phyloP scores from a whole-genome alignment of 805 yeast species.

The Zygotorulaspora chibaensis region DNA sequence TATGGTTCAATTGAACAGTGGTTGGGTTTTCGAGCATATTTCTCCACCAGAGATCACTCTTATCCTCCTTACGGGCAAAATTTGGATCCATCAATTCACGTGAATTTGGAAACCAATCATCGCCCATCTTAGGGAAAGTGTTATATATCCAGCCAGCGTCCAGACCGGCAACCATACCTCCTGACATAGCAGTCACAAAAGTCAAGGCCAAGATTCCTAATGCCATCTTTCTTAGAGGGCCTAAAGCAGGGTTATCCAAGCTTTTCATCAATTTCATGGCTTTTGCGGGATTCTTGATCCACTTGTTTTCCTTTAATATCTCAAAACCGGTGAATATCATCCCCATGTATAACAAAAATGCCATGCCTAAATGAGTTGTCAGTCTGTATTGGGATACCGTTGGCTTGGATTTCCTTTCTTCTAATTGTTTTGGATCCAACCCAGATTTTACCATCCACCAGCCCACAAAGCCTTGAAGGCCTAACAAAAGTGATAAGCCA shows the following conservation, averaged over 20 bases:
- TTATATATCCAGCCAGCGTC: slow-evolving; percentile 97
- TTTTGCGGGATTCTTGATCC: slow-evolving; percentile 58
- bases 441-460: slow-evolving; percentile 99
- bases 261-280: slow-evolving; percentile 53
- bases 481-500: slow-evolving; percentile 72
- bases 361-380: slow-evolving; percentile 91
- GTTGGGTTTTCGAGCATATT: slow-evolving; percentile 92
- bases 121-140: slow-evolving; percentile 96
- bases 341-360: slow-evolving; percentile 80
- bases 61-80: slow-evolving; percentile 62
- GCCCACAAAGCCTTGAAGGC: slow-evolving; percentile 92
- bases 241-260: slow-evolving; percentile 58
- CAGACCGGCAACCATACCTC: slow-evolving; percentile 96
- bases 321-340: slow-evolving; percentile 89
- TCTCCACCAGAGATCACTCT: slow-evolving; percentile 82
- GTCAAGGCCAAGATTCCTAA: slow-evolving; percentile 60
- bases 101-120: slow-evolving; percentile 66
- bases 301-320: slow-evolving; percentile 67
- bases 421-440: slow-evolving; percentile 70
- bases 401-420: slow-evolving; percentile 85
- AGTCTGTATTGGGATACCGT: slow-evolving; percentile 94
- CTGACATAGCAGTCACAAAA: slow-evolving; percentile 91
- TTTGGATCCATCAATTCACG: slow-evolving; percentile 73
- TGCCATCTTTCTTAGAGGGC: slow-evolving; percentile 52
- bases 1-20: slow-evolving; percentile 88